Evolutionary conservation across 2,329 filamentous ascomycete genomes (phyloP).

Genomic region (Monilinia vaccinii-corymbosi): DNA sequence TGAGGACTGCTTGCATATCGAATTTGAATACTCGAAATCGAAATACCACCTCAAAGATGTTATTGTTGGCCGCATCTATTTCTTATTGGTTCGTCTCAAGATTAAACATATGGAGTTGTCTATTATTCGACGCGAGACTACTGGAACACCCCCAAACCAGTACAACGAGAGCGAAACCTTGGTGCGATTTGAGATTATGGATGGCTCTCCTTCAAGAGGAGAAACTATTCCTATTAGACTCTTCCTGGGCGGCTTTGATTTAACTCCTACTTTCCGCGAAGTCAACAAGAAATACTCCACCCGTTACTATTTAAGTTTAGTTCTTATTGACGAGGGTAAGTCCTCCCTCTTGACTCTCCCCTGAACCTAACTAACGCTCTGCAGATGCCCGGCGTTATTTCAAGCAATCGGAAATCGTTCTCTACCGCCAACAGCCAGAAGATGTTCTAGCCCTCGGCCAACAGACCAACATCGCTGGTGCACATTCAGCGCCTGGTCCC

Average conservation of each 20-base stretch:
- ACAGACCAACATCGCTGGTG: constrained; percentile 29
- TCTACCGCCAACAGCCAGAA: constrained; percentile 74
- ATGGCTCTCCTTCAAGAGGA: constrained; percentile 89
- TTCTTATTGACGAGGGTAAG: constrained; percentile 86
- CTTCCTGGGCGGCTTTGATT: constrained; percentile 93
- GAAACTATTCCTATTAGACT: constrained; percentile 93
- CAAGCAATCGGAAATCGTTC: constrained; percentile 97
- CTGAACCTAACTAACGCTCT: background rate
- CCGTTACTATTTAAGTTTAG: constrained; percentile 91
- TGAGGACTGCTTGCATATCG: constrained; percentile 97
- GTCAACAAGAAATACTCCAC: constrained; percentile 99
- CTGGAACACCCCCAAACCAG: constrained; percentile 91
- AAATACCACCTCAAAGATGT: constrained; percentile 99
- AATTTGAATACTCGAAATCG: constrained; percentile 98
- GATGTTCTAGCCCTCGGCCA: constrained; percentile 32
- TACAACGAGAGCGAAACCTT: constrained; percentile 99
- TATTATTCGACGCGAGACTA: constrained; percentile 94
- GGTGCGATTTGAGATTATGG: constrained; percentile 99
- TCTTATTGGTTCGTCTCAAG: constrained; percentile 91
- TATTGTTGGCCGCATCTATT: constrained; percentile 97
- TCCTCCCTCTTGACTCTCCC: constrained; percentile 1
- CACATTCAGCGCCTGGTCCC: constrained; percentile 25
- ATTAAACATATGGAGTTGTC: constrained; percentile 99
- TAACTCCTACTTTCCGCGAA: constrained; percentile 96
- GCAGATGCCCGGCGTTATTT: constrained; percentile 92